Evolutionary conservation across 495 filamentous ascomycete species (phyloP), one percentile per base, ranked within the genome.

Genomic region (Hypoxylon cercidicola): DNA sequence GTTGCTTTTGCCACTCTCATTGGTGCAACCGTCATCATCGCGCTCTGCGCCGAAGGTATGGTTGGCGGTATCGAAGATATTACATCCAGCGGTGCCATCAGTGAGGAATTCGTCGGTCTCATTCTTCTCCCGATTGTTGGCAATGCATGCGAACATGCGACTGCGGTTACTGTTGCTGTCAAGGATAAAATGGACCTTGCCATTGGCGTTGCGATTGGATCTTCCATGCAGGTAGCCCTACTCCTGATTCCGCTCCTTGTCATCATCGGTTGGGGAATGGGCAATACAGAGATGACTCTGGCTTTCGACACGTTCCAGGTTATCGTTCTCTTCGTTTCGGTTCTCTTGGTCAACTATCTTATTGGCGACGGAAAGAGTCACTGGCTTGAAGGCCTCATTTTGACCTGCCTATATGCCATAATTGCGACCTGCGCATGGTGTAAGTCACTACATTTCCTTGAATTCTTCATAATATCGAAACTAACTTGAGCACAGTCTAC

Each of bases 161-260:
- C 92, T 1, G 91, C 92, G 18, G 90, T 96, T 20, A 94, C 90
- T 0, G 92, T 93, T 5, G 91, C 91, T 0, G 82, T 86, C 73
- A 96, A 95, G 81, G 92, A 94, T 74, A 96, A 95, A 74, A 95
- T 95, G 92, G 91, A 95, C 70, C 77, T 94, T 15, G 87, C 90
- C 10, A 93, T 94, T 60, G 91, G 91, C 21, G 92, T 96, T 11
- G 90, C 90, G 5, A 87, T 96, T 11, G 92, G 92, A 50, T 91
- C 89, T 21, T 90, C 86, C 61, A 93, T 96, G 90, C 92, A 96
- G 79, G 91, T 96, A 76, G 88, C 92, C 0, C 77, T 96, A 19
- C 82, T 94, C 62, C 82, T 94, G 43, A 86, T 95, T 62, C 92
- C 92, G 0, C 76, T 95, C 44, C 81, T 90, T 60, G 86, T 94